Conservation (phyloP, 169 alveolate genomes). For the Plasmodium coatneyi region DNA sequence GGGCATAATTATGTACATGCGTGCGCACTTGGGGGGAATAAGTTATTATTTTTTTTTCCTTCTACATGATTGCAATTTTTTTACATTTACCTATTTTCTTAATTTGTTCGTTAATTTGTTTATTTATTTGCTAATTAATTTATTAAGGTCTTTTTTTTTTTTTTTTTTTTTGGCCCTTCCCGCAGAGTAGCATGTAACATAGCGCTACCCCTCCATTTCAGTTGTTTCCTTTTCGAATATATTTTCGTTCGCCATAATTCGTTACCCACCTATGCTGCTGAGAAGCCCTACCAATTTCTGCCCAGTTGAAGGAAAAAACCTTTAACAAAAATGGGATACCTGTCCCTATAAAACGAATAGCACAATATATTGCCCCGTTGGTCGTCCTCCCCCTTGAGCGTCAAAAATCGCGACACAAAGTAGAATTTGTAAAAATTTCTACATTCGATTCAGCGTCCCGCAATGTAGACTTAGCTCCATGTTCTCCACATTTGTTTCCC, state of each 20-base stretch:
- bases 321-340: neutral
- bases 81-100: neutral
- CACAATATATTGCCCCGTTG: neutral
- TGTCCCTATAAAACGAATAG: neutral
- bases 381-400: neutral
- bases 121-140: no score
- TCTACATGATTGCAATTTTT: neutral
- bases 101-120: neutral
- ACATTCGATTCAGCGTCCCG: neutral
- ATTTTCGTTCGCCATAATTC: neutral
- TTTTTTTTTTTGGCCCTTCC: neutral
- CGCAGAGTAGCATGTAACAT: neutral
- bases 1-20: neutral
- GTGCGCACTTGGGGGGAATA: neutral
- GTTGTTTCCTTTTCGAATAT: neutral
- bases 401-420: neutral
- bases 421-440: constrained; percentile 3
- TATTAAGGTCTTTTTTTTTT: neutral
- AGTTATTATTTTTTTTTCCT: neutral
- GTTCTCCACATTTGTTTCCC: neutral
- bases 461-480: neutral
- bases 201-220: neutral
- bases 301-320: neutral
- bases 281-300: neutral
- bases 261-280: neutral